These are phyloP conservation scores for Termitomyces sp. DNA, from an alignment of 768 basidiomycete genomes.

Conservation along the genomic window DNA sequence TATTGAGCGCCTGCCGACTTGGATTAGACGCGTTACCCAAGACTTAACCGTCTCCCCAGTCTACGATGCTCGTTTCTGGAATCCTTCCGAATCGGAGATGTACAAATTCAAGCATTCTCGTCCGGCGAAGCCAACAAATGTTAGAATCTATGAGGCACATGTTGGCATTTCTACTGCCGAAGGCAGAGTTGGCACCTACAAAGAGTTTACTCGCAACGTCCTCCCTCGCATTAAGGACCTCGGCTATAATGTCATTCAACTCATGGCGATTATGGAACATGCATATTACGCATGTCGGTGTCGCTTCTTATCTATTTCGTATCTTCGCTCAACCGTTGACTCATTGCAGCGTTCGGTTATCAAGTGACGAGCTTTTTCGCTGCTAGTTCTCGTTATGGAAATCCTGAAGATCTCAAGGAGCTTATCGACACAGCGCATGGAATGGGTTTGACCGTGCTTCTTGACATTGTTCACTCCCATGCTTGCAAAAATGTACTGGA, in stretches of 20 bases:
- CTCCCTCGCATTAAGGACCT: slow-evolving; percentile 85
- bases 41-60: slow-evolving; percentile 83
- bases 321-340: background rate
- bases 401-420: slow-evolving; percentile 92
- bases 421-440: slow-evolving; percentile 93
- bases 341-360: slow-evolving; percentile 83
- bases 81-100: slow-evolving; percentile 65
- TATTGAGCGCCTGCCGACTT: slow-evolving; percentile 89
- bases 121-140: slow-evolving; percentile 57
- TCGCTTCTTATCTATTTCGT: background rate
- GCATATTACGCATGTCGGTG: slow-evolving; percentile 92
- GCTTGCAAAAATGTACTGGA: slow-evolving; percentile 97
- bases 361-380: slow-evolving; percentile 98
- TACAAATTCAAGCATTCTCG: slow-evolving; percentile 81
- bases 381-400: slow-evolving; percentile 91
- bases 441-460: slow-evolving; percentile 86
- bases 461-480: slow-evolving; percentile 97
- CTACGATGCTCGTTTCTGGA: slow-evolving; percentile 99
- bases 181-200: slow-evolving; percentile 86
- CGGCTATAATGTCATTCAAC: slow-evolving; percentile 95
- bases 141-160: slow-evolving; percentile 95
- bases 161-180: slow-evolving; percentile 95
- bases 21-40: slow-evolving; percentile 95
- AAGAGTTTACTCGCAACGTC: slow-evolving; percentile 83
- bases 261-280: slow-evolving; percentile 99